Evolutionary conservation across 768 basidiomycete genomes (phyloP).

Genomic region (Dacryopinax primogenitus): DNA sequence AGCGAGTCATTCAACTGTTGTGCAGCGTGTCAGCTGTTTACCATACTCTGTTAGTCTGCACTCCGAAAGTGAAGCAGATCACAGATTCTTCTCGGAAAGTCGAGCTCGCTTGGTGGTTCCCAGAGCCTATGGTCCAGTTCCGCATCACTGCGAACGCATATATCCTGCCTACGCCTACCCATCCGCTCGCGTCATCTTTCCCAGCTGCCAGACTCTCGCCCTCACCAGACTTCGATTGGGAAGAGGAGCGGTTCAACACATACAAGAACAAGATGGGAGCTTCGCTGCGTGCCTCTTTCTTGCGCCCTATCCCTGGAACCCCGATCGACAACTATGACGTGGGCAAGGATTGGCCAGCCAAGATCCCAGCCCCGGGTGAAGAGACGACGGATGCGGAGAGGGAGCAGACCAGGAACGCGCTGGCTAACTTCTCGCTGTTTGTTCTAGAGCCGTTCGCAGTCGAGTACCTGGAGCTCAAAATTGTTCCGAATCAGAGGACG

Average conservation of each 20-base stretch:
- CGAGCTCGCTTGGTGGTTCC: slow-evolving; percentile 66
- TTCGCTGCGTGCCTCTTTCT: slow-evolving; percentile 60
- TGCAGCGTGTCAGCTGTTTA: background rate
- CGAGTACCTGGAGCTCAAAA: slow-evolving; percentile 52
- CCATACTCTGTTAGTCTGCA: slow-evolving; percentile 31
- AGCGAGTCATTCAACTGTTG: background rate
- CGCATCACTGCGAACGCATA: slow-evolving; percentile 48
- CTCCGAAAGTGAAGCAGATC: slow-evolving; percentile 53
- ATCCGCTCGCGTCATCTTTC: slow-evolving; percentile 31
- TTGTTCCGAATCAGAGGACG: slow-evolving; percentile 46
- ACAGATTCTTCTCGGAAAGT: slow-evolving; percentile 33
- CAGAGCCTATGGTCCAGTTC: slow-evolving; percentile 55
- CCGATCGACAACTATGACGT: slow-evolving; percentile 40
- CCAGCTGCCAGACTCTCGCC: slow-evolving; percentile 16
- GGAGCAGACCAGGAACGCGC: slow-evolving; percentile 40
- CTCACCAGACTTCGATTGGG: slow-evolving; percentile 28
- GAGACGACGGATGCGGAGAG: slow-evolving; percentile 35
- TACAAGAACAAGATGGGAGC: slow-evolving; percentile 46
- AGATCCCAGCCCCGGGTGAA: slow-evolving; percentile 34
- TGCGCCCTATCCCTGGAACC: slow-evolving; percentile 52
- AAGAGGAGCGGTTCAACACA: slow-evolving; percentile 42
- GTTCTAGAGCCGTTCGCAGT: slow-evolving; percentile 57
- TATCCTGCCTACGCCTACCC: slow-evolving; percentile 41
- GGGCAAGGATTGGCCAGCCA: slow-evolving; percentile 44
- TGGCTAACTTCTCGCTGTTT: slow-evolving; percentile 57